A percentile compares a stretch with the other conserved stretches of the same genome.
phyloP scores from a whole-genome alignment of 306 rosid genomes.

The Sicyos baderoa region DNA sequence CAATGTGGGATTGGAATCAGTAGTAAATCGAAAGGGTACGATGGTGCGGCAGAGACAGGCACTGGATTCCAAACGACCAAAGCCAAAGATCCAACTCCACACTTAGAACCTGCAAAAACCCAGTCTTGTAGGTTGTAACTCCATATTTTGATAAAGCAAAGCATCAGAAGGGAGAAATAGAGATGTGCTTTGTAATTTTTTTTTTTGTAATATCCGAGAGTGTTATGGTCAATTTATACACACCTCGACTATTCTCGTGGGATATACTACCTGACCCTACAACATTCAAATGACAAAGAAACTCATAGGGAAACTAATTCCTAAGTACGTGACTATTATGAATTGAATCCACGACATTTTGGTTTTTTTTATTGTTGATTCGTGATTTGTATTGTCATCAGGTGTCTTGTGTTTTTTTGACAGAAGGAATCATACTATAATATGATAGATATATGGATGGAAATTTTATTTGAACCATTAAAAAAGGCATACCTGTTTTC shows the following conservation, averaged over 20 bases:
- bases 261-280: too few relatives aligned
- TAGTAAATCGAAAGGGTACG: too few relatives aligned
- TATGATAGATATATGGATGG: not conserved
- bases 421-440: not conserved
- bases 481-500: conserved; percentile 45
- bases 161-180: not conserved
- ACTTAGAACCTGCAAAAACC: conserved; percentile 69
- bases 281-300: too few relatives aligned
- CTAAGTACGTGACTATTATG: too few relatives aligned
- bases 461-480: not conserved
- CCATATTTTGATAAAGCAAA: not conserved
- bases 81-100: conserved; percentile 99
- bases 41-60: too few relatives aligned
- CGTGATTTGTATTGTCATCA: not conserved
- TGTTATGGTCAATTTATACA: too few relatives aligned
- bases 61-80: conserved; percentile 40
- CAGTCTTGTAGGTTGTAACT: not conserved
- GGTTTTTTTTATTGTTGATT: too few relatives aligned
- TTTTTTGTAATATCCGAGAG: too few relatives aligned
- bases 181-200: too few relatives aligned
- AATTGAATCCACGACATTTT: too few relatives aligned
- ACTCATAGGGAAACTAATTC: too few relatives aligned
- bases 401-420: not conserved
- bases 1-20: not conserved
- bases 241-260: too few relatives aligned